A percentile compares a stretch with the other conserved stretches of the same genome.
Conservation (phyloP, 2,329 filamentous ascomycete species). For the Chaetomiaceae sp. region DNA sequence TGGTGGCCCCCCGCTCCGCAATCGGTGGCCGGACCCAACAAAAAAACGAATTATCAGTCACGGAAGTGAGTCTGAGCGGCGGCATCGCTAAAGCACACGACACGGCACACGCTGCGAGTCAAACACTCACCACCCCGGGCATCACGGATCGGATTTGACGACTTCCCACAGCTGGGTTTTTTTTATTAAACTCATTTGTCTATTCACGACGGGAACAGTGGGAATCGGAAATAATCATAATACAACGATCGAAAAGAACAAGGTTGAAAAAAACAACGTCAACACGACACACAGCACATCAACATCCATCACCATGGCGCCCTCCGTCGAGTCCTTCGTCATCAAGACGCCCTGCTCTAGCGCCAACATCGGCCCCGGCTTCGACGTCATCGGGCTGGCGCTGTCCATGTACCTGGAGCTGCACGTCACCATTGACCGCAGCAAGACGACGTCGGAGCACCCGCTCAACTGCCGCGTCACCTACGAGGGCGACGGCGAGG, state of each 20-base stretch:
- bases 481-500: conserved; percentile 79
- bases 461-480: conserved; percentile 84
- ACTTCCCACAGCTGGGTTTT: no score
- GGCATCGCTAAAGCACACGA: not conserved
- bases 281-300: no score
- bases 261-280: not conserved
- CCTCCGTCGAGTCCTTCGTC: conserved; percentile 50
- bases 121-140: no score
- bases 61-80: not conserved
- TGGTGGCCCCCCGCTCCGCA: conserved; percentile 15
- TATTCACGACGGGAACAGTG: no score
- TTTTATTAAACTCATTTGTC: no score
- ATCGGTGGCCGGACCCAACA: conserved; percentile 16
- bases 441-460: conserved; percentile 47
- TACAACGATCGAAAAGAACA: not conserved
- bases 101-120: not conserved
- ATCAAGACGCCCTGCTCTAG: conserved; percentile 89
- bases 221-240: no score
- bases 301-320: not conserved
- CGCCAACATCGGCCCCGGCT: conserved; percentile 94
- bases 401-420: conserved; percentile 92
- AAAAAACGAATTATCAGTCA: conserved; percentile 9
- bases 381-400: conserved; percentile 95
- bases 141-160: no score
- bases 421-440: conserved; percentile 68